Evolutionary conservation across 768 basidiomycete species (phyloP), one percentile per base, ranked within the genome.

Genomic region (Collybiopsis confluens): DNA sequence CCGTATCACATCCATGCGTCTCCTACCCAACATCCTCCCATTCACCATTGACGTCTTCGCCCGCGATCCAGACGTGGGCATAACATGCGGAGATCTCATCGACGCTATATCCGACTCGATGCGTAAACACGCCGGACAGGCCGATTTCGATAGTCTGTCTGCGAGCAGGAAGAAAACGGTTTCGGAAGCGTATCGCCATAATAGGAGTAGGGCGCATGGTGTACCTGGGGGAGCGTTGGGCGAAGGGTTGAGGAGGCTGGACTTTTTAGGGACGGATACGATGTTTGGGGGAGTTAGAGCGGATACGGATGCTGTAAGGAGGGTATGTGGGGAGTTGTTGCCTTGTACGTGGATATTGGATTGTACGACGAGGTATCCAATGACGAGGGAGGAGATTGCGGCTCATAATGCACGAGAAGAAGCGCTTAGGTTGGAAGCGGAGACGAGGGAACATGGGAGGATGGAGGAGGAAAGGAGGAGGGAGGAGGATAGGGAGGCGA

Each of bases 141-240:
- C 67, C 18, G 86, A 90, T 55, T 87, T 74, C 61, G 73, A 80
- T 4, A 56, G 59, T 2, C 65, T 83, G 4, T 28, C 72, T 0
- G 35, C 54, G 2, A 48, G 38, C n/a, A 69, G 68, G 13, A 73
- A 79, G 56, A 70, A 70, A 1, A 64, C 69, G 9, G 71, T 88
- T 11, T 69, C 70, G 38, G 70, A 74, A 24, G 74, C 81, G 28
- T 91, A 88, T 64, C 68, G 73, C 33, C 72, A 78, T 63, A 91
- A 92, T 63, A 79, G 90, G 18, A 85, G 85, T 9, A 77, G 81
- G 8, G 75, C 75, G 27, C 69, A 69, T 23, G 81, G 80, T 45
- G 87, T 83, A 1, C 88, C 90, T 1, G 90, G 90, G 0, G 90
- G 88, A 0, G 67, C 68, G 38, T 74, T 91, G 3, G 81, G 80